These are phyloP conservation scores for Corymbia citriodora DNA, from an alignment of 441 rosid species.

Conservation along the genomic window DNA sequence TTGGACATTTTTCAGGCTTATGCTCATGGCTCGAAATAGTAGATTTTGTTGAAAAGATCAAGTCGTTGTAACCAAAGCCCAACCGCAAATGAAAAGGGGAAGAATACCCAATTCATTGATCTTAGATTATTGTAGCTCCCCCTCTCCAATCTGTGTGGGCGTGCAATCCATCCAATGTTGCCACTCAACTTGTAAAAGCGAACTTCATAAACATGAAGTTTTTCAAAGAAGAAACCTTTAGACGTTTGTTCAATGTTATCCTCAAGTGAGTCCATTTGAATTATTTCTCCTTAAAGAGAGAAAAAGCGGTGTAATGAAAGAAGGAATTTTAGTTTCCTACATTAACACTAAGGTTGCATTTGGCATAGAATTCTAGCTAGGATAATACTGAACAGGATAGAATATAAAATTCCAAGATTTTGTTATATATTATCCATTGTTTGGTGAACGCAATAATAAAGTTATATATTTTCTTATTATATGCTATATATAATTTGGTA, in stretches of 20 bases:
- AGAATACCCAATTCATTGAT: background rate
- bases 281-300: background rate
- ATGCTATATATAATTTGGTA: no score
- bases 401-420: rapidly evolving
- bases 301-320: background rate
- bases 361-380: background rate
- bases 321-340: background rate
- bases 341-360: background rate
- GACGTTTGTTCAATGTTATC: background rate
- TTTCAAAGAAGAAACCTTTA: background rate
- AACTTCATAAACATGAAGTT: background rate
- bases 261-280: background rate
- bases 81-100: background rate
- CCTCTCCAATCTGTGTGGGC: background rate
- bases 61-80: background rate
- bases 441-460: background rate
- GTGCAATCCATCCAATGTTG: background rate
- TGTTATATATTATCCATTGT: no score
- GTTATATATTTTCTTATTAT: no score
- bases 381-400: background rate
- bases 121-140: background rate
- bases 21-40: background rate
- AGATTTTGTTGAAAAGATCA: background rate
- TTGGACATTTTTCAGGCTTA: background rate
- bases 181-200: background rate